Conservation (phyloP, 257 asterid species). For the Solanum chiquidenum region DNA sequence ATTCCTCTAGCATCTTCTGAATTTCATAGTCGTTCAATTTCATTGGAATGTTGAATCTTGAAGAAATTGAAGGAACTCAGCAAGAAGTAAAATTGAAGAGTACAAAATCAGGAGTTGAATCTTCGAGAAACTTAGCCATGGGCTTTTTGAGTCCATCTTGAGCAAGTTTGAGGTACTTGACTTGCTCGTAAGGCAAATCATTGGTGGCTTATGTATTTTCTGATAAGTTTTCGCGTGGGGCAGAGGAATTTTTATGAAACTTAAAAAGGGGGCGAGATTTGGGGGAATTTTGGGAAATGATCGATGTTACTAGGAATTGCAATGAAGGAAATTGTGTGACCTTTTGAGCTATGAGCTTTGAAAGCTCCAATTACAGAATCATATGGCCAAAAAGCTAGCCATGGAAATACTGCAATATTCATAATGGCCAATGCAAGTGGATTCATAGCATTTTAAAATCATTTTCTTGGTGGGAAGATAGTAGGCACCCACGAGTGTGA, state of each 20-base stretch:
- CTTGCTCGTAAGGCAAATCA: conserved; percentile 12
- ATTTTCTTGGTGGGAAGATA: too few species aligned
- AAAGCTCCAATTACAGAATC: conserved; percentile 30
- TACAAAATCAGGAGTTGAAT: conserved; percentile 18
- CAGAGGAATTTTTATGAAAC: conserved; percentile 22
- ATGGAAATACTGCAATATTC: conserved; percentile 42
- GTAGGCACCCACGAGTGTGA: too few species aligned
- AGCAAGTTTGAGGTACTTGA: neutral
- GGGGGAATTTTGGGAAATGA: conserved; percentile 45
- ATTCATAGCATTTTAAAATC: too few species aligned
- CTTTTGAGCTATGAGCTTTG: conserved; percentile 40
- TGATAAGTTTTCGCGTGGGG: conserved; percentile 11
- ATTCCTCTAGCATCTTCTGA: conserved; percentile 13
- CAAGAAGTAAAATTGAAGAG: conserved; percentile 10
- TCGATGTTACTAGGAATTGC: conserved; percentile 42
- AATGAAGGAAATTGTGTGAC: conserved; percentile 36
- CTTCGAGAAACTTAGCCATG: conserved; percentile 3
- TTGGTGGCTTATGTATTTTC: conserved; percentile 15
- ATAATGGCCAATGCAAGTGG: neutral
- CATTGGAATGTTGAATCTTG: neutral
- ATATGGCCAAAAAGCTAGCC: conserved; percentile 57
- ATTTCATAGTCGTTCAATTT: neutral
- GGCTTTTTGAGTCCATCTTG: conserved; percentile 11
- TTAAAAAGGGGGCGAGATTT: conserved; percentile 5
- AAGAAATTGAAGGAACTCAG: conserved; percentile 11